Evolutionary conservation across 768 basidiomycete species (phyloP).

Genomic region (Rhodosporidiobolus odoratus): DNA sequence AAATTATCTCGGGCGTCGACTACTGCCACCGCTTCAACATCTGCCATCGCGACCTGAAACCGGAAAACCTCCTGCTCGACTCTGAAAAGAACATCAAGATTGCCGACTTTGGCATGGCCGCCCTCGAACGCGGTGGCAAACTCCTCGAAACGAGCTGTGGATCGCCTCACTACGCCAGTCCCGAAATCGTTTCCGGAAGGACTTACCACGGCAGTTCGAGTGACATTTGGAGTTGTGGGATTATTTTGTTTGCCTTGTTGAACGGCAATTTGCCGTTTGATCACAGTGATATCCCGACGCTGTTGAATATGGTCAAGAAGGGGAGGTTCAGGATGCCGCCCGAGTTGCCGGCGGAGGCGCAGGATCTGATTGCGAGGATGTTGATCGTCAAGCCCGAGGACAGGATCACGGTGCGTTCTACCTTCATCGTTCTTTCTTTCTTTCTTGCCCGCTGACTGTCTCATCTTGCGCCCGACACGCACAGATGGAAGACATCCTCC

Average conservation of each 20-base stretch:
- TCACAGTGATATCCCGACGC: constrained; percentile 64
- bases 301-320: constrained; percentile 77
- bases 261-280: constrained; percentile 90
- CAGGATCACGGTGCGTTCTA: constrained; percentile 65
- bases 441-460: neutral
- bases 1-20: constrained; percentile 88
- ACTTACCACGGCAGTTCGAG: constrained; percentile 83
- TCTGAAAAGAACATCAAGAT: constrained; percentile 69
- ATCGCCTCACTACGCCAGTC: constrained; percentile 92
- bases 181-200: constrained; percentile 79
- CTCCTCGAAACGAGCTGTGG: constrained; percentile 93
- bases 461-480: neutral
- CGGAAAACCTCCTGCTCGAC: constrained; percentile 91
- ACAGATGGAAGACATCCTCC: constrained; percentile 78
- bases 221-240: constrained; percentile 94
- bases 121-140: constrained; percentile 76
- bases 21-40: constrained; percentile 97
- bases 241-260: constrained; percentile 82
- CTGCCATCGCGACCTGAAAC: constrained; percentile 95
- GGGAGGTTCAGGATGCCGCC: constrained; percentile 79
- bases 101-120: constrained; percentile 98
- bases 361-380: constrained; percentile 79
- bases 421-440: constrained; percentile 4
- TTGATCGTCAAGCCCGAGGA: constrained; percentile 73
- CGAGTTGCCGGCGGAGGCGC: constrained; percentile 74